These are phyloP conservation scores for Blumeria graminis DNA, from an alignment of 2,329 filamentous ascomycete species.

Conservation along the genomic window DNA sequence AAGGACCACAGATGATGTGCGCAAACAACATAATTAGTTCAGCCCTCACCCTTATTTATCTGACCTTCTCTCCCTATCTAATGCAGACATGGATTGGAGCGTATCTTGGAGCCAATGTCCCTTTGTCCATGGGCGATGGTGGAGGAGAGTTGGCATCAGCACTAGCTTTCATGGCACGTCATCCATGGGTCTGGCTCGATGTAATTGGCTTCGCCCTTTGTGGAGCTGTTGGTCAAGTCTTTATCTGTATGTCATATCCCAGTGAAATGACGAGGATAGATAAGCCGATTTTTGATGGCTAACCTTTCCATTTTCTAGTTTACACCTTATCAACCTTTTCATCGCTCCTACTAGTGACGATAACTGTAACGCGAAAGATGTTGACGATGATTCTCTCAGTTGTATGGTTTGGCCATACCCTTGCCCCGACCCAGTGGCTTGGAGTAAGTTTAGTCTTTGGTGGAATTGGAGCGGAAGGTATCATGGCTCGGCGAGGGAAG, in stretches of 20 bases:
- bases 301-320: conserved; percentile 22
- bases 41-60: conserved; percentile 48
- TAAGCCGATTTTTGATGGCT: background rate
- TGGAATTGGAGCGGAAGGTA: conserved; percentile 75
- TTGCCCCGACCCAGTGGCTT: conserved; percentile 77
- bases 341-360: conserved; percentile 75
- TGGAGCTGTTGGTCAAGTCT: conserved; percentile 82
- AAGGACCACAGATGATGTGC: conserved; percentile 98
- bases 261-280: background rate
- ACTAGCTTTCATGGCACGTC: conserved; percentile 50
- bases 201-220: conserved; percentile 76
- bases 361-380: conserved; percentile 97
- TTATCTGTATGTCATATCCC: conserved; percentile 43
- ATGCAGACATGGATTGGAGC: conserved; percentile 38
- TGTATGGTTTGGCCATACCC: conserved; percentile 72
- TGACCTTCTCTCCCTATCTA: conserved; percentile 59
- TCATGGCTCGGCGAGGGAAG: conserved; percentile 65
- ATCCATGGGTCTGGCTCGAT: conserved; percentile 67
- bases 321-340: conserved; percentile 86
- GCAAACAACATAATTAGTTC: conserved; percentile 82
- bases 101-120: conserved; percentile 40
- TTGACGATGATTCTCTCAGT: conserved; percentile 96
- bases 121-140: conserved; percentile 20
- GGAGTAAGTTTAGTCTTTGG: conserved; percentile 86
- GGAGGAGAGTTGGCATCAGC: conserved; percentile 64